phyloP scores from a whole-genome alignment of 1,284 basidiomycete genomes.

The Sutorius eximius region DNA sequence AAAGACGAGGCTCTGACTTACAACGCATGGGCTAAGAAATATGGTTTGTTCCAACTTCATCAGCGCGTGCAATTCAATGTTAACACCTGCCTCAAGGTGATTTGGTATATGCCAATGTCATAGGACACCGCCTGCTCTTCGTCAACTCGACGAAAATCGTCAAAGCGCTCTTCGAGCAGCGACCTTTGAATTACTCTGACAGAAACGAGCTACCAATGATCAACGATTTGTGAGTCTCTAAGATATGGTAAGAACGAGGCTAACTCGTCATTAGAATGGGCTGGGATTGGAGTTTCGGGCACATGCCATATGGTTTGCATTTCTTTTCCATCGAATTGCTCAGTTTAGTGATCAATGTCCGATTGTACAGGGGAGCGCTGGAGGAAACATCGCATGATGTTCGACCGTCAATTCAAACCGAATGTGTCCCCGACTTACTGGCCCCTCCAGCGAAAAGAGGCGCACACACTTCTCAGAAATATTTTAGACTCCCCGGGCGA shows the following conservation, averaged over 20 bases:
- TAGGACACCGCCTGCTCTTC: slow-evolving; percentile 31
- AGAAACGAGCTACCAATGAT: slow-evolving; percentile 34
- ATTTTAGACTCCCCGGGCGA: slow-evolving; percentile 40
- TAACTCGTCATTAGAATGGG: slow-evolving; percentile 41
- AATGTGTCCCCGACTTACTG: slow-evolving; percentile 38
- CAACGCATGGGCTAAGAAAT: slow-evolving; percentile 33
- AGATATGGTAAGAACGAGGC: neutral
- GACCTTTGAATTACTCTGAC: slow-evolving; percentile 33
- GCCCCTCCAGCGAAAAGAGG: slow-evolving; percentile 42
- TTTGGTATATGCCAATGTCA: slow-evolving; percentile 32
- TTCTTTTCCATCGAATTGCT: neutral
- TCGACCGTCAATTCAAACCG: slow-evolving; percentile 46
- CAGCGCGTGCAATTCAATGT: neutral
- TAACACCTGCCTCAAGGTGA: slow-evolving; percentile 22
- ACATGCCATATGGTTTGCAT: slow-evolving; percentile 48
- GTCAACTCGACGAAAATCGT: slow-evolving; percentile 37
- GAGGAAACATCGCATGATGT: slow-evolving; percentile 49
- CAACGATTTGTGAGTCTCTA: slow-evolving; percentile 31
- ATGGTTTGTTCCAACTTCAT: slow-evolving; percentile 24
- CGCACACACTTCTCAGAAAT: slow-evolving; percentile 39
- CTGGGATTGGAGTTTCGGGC: slow-evolving; percentile 52
- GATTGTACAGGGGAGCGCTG: slow-evolving; percentile 41
- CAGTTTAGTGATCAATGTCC: neutral
- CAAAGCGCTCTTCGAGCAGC: slow-evolving; percentile 39
- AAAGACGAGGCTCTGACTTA: slow-evolving; percentile 33